These are phyloP conservation scores for Smallanthus sonchifolius DNA, from an alignment of 129 eudicot species.

Conservation along the genomic window DNA sequence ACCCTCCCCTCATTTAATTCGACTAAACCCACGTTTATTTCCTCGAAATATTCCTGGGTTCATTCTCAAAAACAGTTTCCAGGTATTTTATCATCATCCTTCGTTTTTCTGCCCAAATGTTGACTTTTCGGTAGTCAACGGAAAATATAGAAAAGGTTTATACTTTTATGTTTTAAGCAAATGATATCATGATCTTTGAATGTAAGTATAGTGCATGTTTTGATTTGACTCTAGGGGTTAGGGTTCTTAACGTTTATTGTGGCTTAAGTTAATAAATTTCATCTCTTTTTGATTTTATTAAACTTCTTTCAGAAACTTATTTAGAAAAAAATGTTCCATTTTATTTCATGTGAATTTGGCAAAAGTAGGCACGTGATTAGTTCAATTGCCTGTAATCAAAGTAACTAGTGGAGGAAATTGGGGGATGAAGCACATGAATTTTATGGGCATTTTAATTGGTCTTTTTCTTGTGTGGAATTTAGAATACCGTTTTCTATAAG, in stretches of 20 bases:
- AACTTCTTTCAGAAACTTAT: not conserved
- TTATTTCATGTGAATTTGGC: slow-evolving; percentile 27
- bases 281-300: not conserved
- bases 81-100: slow-evolving; percentile 17
- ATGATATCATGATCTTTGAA: slow-evolving; percentile 12
- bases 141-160: slow-evolving; percentile 4
- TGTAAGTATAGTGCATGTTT: slow-evolving; percentile 20
- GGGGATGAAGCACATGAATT: slow-evolving; percentile 27
- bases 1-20: not conserved
- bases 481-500: slow-evolving; percentile 19
- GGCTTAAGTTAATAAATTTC: slow-evolving; percentile 8
- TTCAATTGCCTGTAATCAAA: slow-evolving; percentile 27
- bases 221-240: slow-evolving; percentile 25
- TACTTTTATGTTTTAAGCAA: slow-evolving; percentile 18
- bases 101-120: not conserved
- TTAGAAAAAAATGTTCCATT: not conserved
- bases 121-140: not conserved
- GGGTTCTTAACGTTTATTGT: slow-evolving; percentile 16
- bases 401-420: slow-evolving; percentile 29
- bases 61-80: slow-evolving; percentile 19
- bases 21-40: slow-evolving; percentile 17
- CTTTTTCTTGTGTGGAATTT: slow-evolving; percentile 21
- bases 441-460: slow-evolving; percentile 23
- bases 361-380: slow-evolving; percentile 32
- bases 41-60: slow-evolving; percentile 21